These are phyloP conservation scores for Lotmaria passim DNA, from an alignment of 208 protist species.

Conservation along the genomic window DNA sequence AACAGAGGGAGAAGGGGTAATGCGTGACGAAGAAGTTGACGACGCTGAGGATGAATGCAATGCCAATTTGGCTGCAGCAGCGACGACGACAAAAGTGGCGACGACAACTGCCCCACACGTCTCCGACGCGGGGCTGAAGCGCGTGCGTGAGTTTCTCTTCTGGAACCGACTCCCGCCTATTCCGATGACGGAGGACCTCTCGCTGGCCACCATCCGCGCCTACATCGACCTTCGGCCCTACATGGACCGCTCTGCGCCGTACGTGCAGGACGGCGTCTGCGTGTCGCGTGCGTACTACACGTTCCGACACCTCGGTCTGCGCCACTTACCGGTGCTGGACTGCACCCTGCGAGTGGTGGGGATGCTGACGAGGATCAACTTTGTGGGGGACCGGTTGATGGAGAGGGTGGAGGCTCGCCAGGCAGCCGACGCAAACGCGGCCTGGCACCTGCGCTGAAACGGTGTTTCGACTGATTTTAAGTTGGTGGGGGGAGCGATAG, in stretches of 20 bases:
- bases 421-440: not conserved
- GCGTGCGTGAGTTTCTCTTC: constrained; percentile 60
- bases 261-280: constrained; percentile 62
- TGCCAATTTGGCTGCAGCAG: not conserved
- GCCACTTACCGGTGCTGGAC: constrained; percentile 82
- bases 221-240: constrained; percentile 61
- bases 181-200: constrained; percentile 41
- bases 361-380: constrained; percentile 81
- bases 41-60: not conserved
- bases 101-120: constrained; percentile 32
- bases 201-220: constrained; percentile 26
- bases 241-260: constrained; percentile 67
- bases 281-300: constrained; percentile 73
- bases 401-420: constrained; percentile 40
- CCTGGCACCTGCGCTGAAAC: not conserved
- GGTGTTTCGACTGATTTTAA: not conserved
- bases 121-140: constrained; percentile 44
- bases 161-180: constrained; percentile 49
- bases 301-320: constrained; percentile 78
- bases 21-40: not conserved
- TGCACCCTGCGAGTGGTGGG: constrained; percentile 64
- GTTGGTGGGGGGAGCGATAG: too few species aligned
- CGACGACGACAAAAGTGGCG: not conserved
- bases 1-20: constrained; percentile 3
- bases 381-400: constrained; percentile 65